Percentiles rank a stretch among this genome's conserved stretches.
These are phyloP conservation scores for Colletotrichum incanum DNA, from an alignment of 2,329 filamentous ascomycete genomes.

Conservation along the genomic window DNA sequence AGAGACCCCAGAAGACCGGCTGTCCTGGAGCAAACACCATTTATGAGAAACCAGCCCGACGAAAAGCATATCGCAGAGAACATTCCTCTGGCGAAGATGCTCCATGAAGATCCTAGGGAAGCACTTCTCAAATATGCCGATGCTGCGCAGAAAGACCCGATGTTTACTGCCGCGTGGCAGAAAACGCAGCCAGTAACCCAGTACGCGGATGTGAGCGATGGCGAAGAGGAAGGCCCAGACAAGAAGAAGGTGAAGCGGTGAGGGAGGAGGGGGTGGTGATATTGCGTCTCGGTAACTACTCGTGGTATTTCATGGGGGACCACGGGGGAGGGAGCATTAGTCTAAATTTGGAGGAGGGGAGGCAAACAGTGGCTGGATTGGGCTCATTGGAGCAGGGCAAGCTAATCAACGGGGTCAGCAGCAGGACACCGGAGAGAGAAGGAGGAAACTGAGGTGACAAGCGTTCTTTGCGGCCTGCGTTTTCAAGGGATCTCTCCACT, in stretches of 20 bases:
- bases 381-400: not conserved
- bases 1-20: constrained; percentile 88
- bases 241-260: constrained; percentile 68
- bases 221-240: constrained; percentile 56
- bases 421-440: not conserved
- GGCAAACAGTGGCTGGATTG: constrained; percentile 9
- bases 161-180: constrained; percentile 96
- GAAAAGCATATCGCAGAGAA: constrained; percentile 90
- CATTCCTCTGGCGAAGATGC: constrained; percentile 91
- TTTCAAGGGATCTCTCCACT: constrained; percentile 34
- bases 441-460: constrained; percentile 5
- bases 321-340: not conserved
- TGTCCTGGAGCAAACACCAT: constrained; percentile 87
- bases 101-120: constrained; percentile 96
- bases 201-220: constrained; percentile 91
- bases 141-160: constrained; percentile 90
- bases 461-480: constrained; percentile 8
- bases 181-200: constrained; percentile 93
- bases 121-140: constrained; percentile 96
- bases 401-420: constrained; percentile 12
- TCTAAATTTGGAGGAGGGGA: not conserved
- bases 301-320: constrained; percentile 41
- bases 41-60: constrained; percentile 91
- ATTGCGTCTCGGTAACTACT: constrained; percentile 15
- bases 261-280: constrained; percentile 1